Evolutionary conservation across 2,329 filamentous ascomycete genomes (phyloP).

Genomic region (Aspergillus intermedius): DNA sequence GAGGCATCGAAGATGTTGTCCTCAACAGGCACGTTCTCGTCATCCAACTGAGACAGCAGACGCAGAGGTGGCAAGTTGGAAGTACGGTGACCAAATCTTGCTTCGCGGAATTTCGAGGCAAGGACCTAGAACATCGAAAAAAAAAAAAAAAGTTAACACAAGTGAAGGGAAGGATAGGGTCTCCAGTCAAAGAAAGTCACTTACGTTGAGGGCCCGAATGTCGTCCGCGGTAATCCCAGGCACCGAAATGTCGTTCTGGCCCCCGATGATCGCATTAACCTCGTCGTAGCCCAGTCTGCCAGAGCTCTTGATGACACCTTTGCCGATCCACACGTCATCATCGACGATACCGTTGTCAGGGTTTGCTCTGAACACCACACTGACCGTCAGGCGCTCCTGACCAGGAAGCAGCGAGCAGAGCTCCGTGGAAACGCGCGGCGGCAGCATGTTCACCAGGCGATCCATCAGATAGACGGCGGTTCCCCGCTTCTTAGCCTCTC

Average conservation of each 20-base stretch:
- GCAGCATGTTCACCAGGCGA: constrained; percentile 79
- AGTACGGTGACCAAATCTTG: constrained; percentile 71
- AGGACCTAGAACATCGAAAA: constrained; percentile 64
- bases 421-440: constrained; percentile 75
- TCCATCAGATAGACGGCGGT: constrained; percentile 94
- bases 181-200: constrained; percentile 18
- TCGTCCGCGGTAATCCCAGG: constrained; percentile 64
- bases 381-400: constrained; percentile 86
- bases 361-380: constrained; percentile 88
- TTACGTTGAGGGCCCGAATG: constrained; percentile 69
- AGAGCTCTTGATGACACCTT: constrained; percentile 84
- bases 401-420: constrained; percentile 80
- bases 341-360: constrained; percentile 74
- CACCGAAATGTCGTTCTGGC: constrained; percentile 56
- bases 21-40: constrained; percentile 96
- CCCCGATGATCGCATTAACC: constrained; percentile 73
- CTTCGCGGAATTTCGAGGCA: constrained; percentile 83
- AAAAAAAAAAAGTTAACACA: constrained; percentile 1
- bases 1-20: constrained; percentile 93
- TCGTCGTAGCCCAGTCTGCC: constrained; percentile 80
- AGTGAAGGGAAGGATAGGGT: neutral
- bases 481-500: constrained; percentile 95
- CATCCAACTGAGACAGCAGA: constrained; percentile 86
- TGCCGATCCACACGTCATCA: constrained; percentile 88
- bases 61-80: constrained; percentile 78